Evolutionary conservation across 768 basidiomycete species (phyloP).

Genomic region (Phanerodontia chrysosporium): DNA sequence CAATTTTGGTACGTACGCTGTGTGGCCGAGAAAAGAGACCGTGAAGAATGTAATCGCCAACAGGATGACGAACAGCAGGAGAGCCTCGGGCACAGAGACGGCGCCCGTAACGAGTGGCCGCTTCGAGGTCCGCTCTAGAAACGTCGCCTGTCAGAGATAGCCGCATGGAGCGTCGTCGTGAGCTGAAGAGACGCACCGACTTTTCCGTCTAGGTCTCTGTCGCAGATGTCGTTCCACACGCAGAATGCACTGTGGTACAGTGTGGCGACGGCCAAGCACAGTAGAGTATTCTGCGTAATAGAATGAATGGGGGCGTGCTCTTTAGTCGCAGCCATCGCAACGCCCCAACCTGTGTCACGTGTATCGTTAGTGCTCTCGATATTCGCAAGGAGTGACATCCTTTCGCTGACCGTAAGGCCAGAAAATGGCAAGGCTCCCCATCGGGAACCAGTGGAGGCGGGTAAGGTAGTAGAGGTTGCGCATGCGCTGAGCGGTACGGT

Average conservation of each 20-base stretch:
- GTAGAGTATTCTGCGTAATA: background rate
- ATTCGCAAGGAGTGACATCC: background rate
- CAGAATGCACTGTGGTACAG: conserved; percentile 21
- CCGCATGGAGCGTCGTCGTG: no score
- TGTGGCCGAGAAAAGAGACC: background rate
- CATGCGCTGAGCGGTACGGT: no score
- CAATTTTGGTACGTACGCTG: background rate
- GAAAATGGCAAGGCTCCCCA: background rate
- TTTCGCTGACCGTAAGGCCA: background rate
- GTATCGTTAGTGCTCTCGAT: background rate
- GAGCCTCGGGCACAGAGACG: conserved; percentile 24
- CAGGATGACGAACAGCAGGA: conserved; percentile 20
- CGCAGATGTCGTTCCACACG: conserved; percentile 24
- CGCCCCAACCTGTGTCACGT: background rate
- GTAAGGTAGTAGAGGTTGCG: background rate
- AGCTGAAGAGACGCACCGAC: conserved; percentile 32
- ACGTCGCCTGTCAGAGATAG: no score
- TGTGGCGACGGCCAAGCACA: conserved; percentile 4
- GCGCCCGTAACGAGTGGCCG: conserved; percentile 28
- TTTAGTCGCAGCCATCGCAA: background rate
- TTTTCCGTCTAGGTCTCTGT: conserved; percentile 27
- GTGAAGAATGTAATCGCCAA: conserved; percentile 2
- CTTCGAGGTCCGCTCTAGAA: conserved; percentile 28
- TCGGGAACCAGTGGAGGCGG: conserved; percentile 1
- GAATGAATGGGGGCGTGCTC: background rate